Evolutionary conservation across 2,329 filamentous ascomycete species (phyloP), one percentile per base, ranked within the genome.

Genomic region (Penicillium concentricum): DNA sequence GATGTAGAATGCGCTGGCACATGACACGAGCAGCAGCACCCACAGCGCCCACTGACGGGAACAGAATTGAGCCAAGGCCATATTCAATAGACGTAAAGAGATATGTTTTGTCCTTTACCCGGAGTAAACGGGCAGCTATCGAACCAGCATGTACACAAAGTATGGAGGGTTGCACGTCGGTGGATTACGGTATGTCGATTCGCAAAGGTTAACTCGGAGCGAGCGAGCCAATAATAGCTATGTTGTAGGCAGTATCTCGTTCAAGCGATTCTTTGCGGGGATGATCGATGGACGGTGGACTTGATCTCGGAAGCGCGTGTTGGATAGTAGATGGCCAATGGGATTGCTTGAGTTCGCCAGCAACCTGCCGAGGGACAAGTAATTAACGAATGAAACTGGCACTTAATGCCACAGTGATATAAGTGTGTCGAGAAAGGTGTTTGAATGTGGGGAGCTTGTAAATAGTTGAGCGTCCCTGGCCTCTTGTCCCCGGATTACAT

Each of bases 1-100:
- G 66, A 96, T 89, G 73, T 95, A 96, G 74, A 95, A 95, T 37
- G 88, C 89, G 51, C 86, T 79, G 18, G 79, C 77, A 56, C 79
- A 78, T 32, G 81, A 81, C 54, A 83, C 62, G 9, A 65, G 48
- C 24, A 63, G 41, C 8, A 66, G 54, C 35, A 58, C 10, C 51
- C 58, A 58, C 18, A 70, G 45, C 15, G 58, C 55, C 70, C 67
- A 72, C 48, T 50, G 58, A 44, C 39, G 56, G 30, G 51, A 59
- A 51, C 50, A 35, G 32, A 59, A 52, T 35, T 60, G 57, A 52
- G 42, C 57, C 35, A 50, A 37, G 32, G 61, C 26, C 48, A 58
- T 60, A 58, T 66, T 66, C 32, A 44, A 61, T 45, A 24, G 55
- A 54, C 56, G 49, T 39, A 32, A 53, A 46, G 41, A 20, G 35